phyloP scores from a whole-genome alignment of 108 stramenopile species.

The Licmophora abbreviata region DNA sequence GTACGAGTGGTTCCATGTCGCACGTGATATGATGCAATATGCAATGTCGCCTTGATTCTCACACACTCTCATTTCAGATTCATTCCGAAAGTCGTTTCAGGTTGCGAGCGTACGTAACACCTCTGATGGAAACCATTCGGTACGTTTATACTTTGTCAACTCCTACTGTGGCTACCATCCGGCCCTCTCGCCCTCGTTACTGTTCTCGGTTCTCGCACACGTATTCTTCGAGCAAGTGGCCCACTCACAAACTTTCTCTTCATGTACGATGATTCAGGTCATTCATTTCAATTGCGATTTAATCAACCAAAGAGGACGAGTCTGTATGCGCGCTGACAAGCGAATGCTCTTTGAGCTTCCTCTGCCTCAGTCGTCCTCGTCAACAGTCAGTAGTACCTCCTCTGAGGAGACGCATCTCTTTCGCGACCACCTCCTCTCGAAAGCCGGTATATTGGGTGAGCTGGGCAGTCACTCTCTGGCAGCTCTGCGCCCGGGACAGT shows the following conservation, averaged over 20 bases:
- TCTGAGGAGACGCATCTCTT: slow-evolving; percentile 35
- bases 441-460: slow-evolving; percentile 39
- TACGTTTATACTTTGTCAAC: no score
- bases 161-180: neutral
- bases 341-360: slow-evolving; percentile 78
- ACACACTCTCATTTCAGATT: no score
- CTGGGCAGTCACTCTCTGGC: slow-evolving; percentile 64
- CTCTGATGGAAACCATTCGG: slow-evolving; percentile 61
- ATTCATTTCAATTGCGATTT: slow-evolving; percentile 68
- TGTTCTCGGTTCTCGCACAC: neutral
- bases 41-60: no score
- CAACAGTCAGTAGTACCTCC: slow-evolving; percentile 1
- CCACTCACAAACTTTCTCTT: no score
- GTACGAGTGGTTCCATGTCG: no score
- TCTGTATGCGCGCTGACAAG: slow-evolving; percentile 81
- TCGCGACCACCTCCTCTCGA: slow-evolving; percentile 70
- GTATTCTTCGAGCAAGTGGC: no score
- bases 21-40: no score
- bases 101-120: slow-evolving; percentile 64
- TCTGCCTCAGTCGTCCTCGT: slow-evolving; percentile 50
- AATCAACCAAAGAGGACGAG: slow-evolving; percentile 72
- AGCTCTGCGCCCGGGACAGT: slow-evolving; percentile 45
- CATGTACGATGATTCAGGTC: no score
- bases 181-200: neutral
- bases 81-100: slow-evolving; percentile 68